A percentile compares a stretch with the other conserved stretches of the same genome.
Conservation (phyloP, 495 filamentous ascomycete genomes). For the Pyrenopolyporus hunteri region DNA sequence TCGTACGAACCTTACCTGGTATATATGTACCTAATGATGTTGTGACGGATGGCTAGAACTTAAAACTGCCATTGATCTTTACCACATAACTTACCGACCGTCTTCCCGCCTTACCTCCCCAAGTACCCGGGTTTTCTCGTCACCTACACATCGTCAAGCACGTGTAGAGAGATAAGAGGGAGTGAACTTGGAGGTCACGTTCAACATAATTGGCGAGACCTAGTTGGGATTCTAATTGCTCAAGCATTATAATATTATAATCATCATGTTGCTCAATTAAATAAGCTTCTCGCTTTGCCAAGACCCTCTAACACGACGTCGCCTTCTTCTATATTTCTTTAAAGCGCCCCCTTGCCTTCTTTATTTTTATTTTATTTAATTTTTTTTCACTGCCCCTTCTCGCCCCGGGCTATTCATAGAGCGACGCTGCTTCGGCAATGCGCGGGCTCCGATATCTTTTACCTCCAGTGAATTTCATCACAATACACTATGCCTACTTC, state of each 20-base stretch:
- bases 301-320: slow-evolving; percentile 4
- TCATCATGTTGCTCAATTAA: slow-evolving; percentile 21
- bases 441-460: slow-evolving; percentile 41
- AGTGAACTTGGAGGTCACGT: too few species aligned
- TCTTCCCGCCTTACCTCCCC: too few species aligned
- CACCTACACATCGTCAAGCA: too few species aligned
- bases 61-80: too few species aligned
- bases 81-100: too few species aligned
- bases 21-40: too few species aligned
- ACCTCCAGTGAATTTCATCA: slow-evolving; percentile 77
- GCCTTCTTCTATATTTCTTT: neutral
- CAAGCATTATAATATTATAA: neutral
- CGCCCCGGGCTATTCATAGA: slow-evolving; percentile 7
- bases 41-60: too few species aligned
- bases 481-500: slow-evolving; percentile 76
- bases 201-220: too few species aligned
- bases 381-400: slow-evolving; percentile 17
- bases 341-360: neutral
- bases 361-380: neutral
- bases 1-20: too few species aligned
- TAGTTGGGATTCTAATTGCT: neutral
- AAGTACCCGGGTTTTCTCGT: too few species aligned
- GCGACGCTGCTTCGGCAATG: slow-evolving; percentile 27
- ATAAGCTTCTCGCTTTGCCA: neutral
- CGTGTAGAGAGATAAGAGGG: too few species aligned